Conservation (phyloP, 2,329 filamentous ascomycete species). For the Fusarium sp. region DNA sequence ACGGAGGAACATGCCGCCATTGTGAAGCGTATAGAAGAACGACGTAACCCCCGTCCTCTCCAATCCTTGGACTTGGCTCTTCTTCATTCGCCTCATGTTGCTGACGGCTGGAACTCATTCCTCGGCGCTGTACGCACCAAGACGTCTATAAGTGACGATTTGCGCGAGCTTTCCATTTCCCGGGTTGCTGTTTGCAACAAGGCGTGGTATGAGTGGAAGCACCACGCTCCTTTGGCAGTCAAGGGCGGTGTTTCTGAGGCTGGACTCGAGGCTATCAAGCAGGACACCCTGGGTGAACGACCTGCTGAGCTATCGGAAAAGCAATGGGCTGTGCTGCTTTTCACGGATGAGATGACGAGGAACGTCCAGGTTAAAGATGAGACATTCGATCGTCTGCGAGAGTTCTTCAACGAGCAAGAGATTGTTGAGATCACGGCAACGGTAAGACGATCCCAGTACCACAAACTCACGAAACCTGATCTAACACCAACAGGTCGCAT, state of each 20-base stretch:
- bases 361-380: constrained; percentile 76
- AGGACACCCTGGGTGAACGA: constrained; percentile 48
- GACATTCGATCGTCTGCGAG: constrained; percentile 74
- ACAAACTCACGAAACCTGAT: not conserved
- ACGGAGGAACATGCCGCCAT: constrained; percentile 66
- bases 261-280: constrained; percentile 62
- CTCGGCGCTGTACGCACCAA: constrained; percentile 72
- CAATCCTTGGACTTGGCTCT: constrained; percentile 82
- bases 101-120: constrained; percentile 81
- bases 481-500: constrained; percentile 65
- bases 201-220: constrained; percentile 88
- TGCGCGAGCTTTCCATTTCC: constrained; percentile 84
- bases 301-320: constrained; percentile 63
- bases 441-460: constrained; percentile 56
- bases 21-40: constrained; percentile 72
- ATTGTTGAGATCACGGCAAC: constrained; percentile 86
- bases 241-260: constrained; percentile 68
- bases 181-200: constrained; percentile 83
- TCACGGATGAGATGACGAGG: constrained; percentile 87
- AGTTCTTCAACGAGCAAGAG: constrained; percentile 75
- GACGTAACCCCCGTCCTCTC: constrained; percentile 76
- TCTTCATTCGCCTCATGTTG: constrained; percentile 79
- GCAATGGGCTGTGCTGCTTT: constrained; percentile 78
- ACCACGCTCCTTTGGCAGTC: constrained; percentile 78
- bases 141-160: constrained; percentile 63